Evolutionary conservation across 1,139 yeast genomes (phyloP), one percentile per base, ranked within the genome.

Genomic region (Kodamaea fungicola): DNA sequence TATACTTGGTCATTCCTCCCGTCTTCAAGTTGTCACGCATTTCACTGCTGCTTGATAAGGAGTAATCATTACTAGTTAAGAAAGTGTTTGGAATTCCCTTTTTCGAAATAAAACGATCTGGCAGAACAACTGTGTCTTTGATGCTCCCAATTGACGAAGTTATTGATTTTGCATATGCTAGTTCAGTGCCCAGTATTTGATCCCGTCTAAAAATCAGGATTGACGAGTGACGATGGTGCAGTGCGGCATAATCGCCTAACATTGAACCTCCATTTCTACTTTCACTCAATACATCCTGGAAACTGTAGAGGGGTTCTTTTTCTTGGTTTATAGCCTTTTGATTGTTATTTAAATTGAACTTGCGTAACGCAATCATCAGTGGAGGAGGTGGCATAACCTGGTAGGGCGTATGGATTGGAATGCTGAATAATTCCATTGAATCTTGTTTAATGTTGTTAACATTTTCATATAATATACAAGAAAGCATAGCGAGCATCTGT

Each of bases 401-500:
- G 46, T 72, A 74, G 1, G 80, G 80, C 0, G 78, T 70, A 42
- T 74, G 74, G 26, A 74, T 61, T 0, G 80, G 78, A 2, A 72
- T 56, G 31, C 56, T 59, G 40, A 54, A 51, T 22, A 48, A 35
- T 10, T 47, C 55, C 23, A 42, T 45, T 25, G 54, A 42, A 22
- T 39, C 42, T 9, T 40, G 44, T 28, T 43, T 47, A 19, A 55
- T 37, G 32, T 57, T 59, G 10, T 44, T 46, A 9, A 54, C 42
- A 42, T 74, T 71, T 40, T 76, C 80, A 47, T 59, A 70, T 41
- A 76, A 50, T 3, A 88, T 73, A 60, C 96, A 87, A 2, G 94
- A 78, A 54, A 89, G 62, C 86, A 86, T 83, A 1, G 96, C 96
- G 13, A 92, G 66, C 96, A 90, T 88, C 56, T 90, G 97, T 16